These are phyloP conservation scores for Exophiala mesophila DNA, from an alignment of 2,329 filamentous ascomycete species.

Conservation along the genomic window DNA sequence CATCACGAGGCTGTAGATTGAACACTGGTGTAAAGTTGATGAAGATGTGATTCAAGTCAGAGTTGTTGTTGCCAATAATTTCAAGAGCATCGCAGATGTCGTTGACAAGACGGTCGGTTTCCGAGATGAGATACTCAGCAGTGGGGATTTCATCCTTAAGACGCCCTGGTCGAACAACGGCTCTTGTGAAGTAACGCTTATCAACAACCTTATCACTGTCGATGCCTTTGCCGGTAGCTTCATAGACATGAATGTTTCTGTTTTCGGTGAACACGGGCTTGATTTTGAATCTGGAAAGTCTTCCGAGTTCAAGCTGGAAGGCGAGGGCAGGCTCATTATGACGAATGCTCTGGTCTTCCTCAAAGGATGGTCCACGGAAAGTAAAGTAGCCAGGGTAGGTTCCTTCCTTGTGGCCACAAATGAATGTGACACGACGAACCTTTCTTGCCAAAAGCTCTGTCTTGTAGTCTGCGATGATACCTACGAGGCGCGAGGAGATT, in stretches of 20 bases:
- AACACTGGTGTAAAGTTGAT: constrained; percentile 99
- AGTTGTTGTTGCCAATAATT: constrained; percentile 98
- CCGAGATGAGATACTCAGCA: constrained; percentile 96
- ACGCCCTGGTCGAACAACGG: constrained; percentile 87
- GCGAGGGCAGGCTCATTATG: constrained; percentile 94
- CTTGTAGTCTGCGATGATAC: constrained; percentile 74
- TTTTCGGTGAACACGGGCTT: constrained; percentile 99
- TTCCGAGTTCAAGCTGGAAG: constrained; percentile 95
- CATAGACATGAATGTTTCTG: constrained; percentile 98
- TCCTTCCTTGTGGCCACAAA: constrained; percentile 89
- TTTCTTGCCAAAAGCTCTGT: constrained; percentile 74
- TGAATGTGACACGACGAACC: constrained; percentile 89
- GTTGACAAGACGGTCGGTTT: constrained; percentile 93
- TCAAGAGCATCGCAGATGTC: constrained; percentile 96
- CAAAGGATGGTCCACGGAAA: constrained; percentile 86
- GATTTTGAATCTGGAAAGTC: constrained; percentile 95
- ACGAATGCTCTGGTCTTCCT: constrained; percentile 91
- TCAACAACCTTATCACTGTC: constrained; percentile 67
- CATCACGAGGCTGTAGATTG: constrained; percentile 80
- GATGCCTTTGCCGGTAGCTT: constrained; percentile 88
- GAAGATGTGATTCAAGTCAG: constrained; percentile 99
- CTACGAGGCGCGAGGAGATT: constrained; percentile 67
- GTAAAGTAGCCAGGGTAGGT: constrained; percentile 97
- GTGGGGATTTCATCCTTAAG: constrained; percentile 96
- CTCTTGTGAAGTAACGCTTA: constrained; percentile 97